These are phyloP conservation scores for Scleromitrula shiraiana DNA, from an alignment of 2,329 filamentous ascomycete genomes.

Conservation along the genomic window DNA sequence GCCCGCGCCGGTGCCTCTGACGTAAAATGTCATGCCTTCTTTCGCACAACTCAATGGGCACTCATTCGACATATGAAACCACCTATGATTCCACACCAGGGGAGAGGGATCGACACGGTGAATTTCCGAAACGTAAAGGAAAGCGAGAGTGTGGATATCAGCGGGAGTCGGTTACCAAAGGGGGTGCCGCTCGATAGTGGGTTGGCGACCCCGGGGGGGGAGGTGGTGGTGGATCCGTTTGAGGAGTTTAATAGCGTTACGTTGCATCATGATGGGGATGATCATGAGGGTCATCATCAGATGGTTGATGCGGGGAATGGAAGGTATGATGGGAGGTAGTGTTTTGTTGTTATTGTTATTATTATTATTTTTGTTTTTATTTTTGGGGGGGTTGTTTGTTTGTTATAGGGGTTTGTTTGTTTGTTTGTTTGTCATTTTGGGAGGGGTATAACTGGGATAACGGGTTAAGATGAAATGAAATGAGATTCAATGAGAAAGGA, in stretches of 20 bases:
- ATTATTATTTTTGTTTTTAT: too few relatives aligned
- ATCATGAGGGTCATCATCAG: slow-evolving; percentile 32
- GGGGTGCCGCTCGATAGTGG: slow-evolving; percentile 83
- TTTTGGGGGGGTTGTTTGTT: too few relatives aligned
- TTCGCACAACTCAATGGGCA: slow-evolving; percentile 93
- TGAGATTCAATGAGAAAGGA: too few relatives aligned
- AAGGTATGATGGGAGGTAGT: slow-evolving; percentile 22
- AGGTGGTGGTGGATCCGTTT: slow-evolving; percentile 77
- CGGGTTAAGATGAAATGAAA: too few relatives aligned
- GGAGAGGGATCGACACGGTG: slow-evolving; percentile 82
- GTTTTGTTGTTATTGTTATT: too few relatives aligned
- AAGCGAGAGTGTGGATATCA: slow-evolving; percentile 86
- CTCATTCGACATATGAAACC: slow-evolving; percentile 96
- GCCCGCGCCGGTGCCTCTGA: slow-evolving; percentile 93
- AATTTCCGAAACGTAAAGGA: slow-evolving; percentile 99
- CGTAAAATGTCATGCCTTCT: slow-evolving; percentile 94
- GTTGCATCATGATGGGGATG: slow-evolving; percentile 90
- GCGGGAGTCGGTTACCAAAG: slow-evolving; percentile 48
- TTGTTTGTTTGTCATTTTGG: too few relatives aligned
- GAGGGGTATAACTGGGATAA: too few relatives aligned
- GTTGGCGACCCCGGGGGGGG: slow-evolving; percentile 70
- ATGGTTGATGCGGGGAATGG: slow-evolving; percentile 27
- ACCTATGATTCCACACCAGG: slow-evolving; percentile 88
- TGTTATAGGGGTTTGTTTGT: too few relatives aligned
- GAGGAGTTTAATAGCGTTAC: slow-evolving; percentile 99